These are phyloP conservation scores for Clarireedia homoeocarpa DNA, from an alignment of 2,329 filamentous ascomycete species.

Conservation along the genomic window DNA sequence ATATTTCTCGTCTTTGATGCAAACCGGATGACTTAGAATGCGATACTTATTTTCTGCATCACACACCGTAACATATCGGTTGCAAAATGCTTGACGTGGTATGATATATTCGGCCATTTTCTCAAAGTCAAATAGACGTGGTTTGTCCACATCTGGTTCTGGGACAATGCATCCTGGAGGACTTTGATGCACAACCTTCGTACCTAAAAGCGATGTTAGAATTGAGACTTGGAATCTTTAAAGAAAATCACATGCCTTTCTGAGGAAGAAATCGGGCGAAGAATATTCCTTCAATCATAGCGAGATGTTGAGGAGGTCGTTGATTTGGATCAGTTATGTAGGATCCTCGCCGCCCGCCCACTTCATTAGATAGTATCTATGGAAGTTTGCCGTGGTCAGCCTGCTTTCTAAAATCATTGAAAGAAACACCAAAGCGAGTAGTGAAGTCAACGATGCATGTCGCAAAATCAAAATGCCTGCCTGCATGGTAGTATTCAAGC, in stretches of 20 bases:
- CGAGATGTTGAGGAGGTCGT: conserved; percentile 9
- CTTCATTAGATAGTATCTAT: background rate
- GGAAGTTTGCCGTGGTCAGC: background rate
- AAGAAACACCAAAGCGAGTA: background rate
- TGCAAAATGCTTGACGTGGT: conserved; percentile 89
- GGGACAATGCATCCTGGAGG: conserved; percentile 54
- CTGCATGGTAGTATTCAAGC: too few relatives aligned
- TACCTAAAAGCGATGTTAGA: conserved; percentile 35
- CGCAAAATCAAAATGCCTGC: too few relatives aligned
- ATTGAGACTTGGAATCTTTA: background rate
- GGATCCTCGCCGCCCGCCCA: background rate
- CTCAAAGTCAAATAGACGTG: conserved; percentile 74
- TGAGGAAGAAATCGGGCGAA: conserved; percentile 62
- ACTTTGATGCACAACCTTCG: conserved; percentile 55
- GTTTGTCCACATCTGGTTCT: conserved; percentile 39
- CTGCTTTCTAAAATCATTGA: background rate
- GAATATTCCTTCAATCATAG: conserved; percentile 64
- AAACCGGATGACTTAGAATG: conserved; percentile 82
- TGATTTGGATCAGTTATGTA: background rate
- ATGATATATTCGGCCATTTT: conserved; percentile 89
- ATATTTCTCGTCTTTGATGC: conserved; percentile 75
- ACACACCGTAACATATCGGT: conserved; percentile 76
- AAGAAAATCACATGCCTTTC: conserved; percentile 39
- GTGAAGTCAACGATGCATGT: background rate
- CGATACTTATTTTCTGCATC: conserved; percentile 62